Evolutionary conservation across 768 basidiomycete genomes (phyloP).

Genomic region (Panus rudis): DNA sequence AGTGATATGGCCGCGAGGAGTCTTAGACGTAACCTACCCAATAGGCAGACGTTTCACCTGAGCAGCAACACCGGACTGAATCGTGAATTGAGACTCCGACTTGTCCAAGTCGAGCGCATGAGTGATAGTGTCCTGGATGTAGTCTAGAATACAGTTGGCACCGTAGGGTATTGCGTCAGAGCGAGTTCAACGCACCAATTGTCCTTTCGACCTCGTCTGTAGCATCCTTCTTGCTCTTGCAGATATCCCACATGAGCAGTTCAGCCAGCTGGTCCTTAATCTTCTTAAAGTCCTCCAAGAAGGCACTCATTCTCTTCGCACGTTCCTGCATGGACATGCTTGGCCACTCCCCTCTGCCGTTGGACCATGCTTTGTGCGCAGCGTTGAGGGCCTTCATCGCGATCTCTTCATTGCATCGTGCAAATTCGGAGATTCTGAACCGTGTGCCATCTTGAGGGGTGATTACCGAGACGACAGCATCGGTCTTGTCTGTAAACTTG

Average conservation of each 20-base stretch:
- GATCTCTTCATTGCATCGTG: constrained; percentile 2
- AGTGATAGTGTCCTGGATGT: constrained; percentile 4
- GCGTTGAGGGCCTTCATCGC: constrained; percentile 3
- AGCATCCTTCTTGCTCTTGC: constrained; percentile 5
- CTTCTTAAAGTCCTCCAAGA: constrained; percentile 4
- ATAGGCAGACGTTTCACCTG: constrained; percentile 1
- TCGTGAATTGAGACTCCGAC: background rate
- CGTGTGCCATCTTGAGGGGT: background rate
- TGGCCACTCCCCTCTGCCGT: constrained; percentile 3
- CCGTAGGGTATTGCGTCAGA: background rate
- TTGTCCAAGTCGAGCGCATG: constrained; percentile 1
- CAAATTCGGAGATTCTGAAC: constrained; percentile 1
- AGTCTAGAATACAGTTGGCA: background rate
- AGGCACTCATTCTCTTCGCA: background rate
- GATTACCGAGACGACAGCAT: constrained; percentile 2
- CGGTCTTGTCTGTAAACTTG: constrained; percentile 1
- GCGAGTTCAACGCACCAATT: constrained; percentile 1
- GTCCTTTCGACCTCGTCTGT: constrained; percentile 5
- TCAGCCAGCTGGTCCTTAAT: constrained; percentile 2
- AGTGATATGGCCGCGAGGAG: background rate
- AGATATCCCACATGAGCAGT: constrained; percentile 7
- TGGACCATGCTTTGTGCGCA: background rate
- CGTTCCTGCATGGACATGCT: constrained; percentile 3
- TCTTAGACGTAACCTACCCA: background rate
- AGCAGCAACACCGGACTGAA: background rate